Base-by-base conservation (phyloP, 2,329 filamentous ascomycete genomes). In the Neobulgaria alba region DNA sequence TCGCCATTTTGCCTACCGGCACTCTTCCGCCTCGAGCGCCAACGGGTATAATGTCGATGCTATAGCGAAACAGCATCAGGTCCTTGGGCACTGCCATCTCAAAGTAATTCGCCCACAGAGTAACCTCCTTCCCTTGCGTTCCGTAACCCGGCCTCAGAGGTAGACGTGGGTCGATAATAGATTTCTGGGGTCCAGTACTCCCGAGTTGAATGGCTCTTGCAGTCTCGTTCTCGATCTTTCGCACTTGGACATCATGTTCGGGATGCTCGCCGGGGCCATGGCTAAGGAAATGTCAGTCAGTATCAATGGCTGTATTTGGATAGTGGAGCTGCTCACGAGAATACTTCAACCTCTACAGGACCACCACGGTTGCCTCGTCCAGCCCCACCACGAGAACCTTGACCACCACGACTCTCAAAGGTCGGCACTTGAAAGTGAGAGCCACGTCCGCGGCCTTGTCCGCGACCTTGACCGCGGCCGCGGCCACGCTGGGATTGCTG, bases 41-140 rank as follows among this genome's bases (percentile, higher is more conserved):
- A 16, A 16, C 31, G 9, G 43, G 29, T 38, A 36, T 34, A 23
- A 46, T 33, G 4, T 31, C 33, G 29, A 48, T 37, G 16, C 42
- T 36, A 34, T 49, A 49, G 30, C 38, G 33, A 41, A 44, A 39
- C 8, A 49, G 33, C 17, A 33, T 12, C 15, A 44, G 30, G n/a
- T 39, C 40, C 29, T 33, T 33, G 15, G 37, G 39, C 10, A 36
- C 21, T n/a, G 33, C 19, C 4, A 31, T 36, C 35, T 46, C 35
- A 17, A 44, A 46, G 12, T 47, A 49, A 20, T 49, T 49, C 10
- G 43, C 41, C 43, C 41, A 46, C 7, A 49, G 17, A 3, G 33
- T 36, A 33, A 49, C 35, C 4, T 42, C 45, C 29, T 20, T 16
- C 10, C 44, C 46, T 29, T 32, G 33, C 14, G 40, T 44, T 12